Evolutionary conservation across 2,329 filamentous ascomycete species (phyloP).

Genomic region (Apiospora sp.): DNA sequence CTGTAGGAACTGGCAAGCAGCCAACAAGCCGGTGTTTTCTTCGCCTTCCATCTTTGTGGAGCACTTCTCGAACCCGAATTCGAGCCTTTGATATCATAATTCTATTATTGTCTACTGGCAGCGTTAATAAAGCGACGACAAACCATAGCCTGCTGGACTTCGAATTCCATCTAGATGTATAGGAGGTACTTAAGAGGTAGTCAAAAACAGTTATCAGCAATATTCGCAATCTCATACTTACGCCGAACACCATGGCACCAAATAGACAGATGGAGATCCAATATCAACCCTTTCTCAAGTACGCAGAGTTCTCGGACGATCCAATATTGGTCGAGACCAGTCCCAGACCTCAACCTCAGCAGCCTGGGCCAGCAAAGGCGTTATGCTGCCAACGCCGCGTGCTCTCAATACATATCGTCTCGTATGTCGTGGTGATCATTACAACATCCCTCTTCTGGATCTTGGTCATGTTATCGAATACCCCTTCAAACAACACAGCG

Average conservation of each 20-base stretch:
- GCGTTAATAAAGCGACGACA: background rate
- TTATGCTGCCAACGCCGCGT: background rate
- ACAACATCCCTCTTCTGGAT: slow-evolving; percentile 36
- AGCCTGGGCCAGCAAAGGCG: background rate
- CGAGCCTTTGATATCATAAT: background rate
- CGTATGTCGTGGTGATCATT: slow-evolving; percentile 32
- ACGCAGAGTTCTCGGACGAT: slow-evolving; percentile 13
- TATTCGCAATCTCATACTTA: background rate
- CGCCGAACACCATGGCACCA: background rate
- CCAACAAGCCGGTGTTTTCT: background rate
- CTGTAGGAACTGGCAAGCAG: background rate
- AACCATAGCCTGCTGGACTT: background rate
- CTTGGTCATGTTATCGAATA: slow-evolving; percentile 30
- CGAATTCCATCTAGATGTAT: background rate
- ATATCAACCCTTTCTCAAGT: slow-evolving; percentile 21
- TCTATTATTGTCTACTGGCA: background rate
- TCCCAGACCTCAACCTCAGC: background rate
- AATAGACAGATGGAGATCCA: background rate
- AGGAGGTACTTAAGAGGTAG: background rate
- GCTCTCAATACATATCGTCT: slow-evolving; percentile 4
- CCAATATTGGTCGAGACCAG: slow-evolving; percentile 1
- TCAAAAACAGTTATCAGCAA: background rate
- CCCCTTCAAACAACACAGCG: slow-evolving; percentile 19
- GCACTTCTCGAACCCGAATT: background rate
- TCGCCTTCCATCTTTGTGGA: background rate